Evolutionary conservation across 441 rosid genomes (phyloP), one percentile per base, ranked within the genome.

Genomic region (Manihot esculenta): DNA sequence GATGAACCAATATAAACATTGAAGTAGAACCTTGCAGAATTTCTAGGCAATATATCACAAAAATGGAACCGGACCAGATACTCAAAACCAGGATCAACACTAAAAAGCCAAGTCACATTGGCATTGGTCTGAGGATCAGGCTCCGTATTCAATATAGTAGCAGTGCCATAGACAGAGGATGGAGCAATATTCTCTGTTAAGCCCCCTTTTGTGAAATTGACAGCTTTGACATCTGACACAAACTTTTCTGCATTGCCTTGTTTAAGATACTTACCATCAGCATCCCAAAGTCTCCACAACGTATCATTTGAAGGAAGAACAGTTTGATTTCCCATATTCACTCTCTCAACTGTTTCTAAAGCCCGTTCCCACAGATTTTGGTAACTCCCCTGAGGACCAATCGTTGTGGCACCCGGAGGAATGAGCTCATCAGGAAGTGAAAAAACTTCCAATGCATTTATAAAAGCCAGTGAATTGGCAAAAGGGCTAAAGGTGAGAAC

Each of bases 11-110:
- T 67, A 53, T 79, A 94, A 44, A 89, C 82, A 57, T 88, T 80
- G 75, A 87, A 80, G 33, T 64, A 54, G 26, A 84, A 47, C 64
- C 41, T 72, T 8, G 42, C 35, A 44, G 81, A 56, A 27, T 64
- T 54, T 7, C 61, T 78, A 30, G 42, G 42, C 42, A 83, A 51
- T 3, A 94, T 77, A 69, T 92, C 84, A 64, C 97, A 94, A 62
- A 94, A 86, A 71, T 94, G 99, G 76, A 92, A 88, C 77, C 99
- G 80, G 3, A 90, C 80, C 42, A 92, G 80, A 76, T 90, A 87
- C 15, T 86, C 85, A 57, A 88, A 94, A 62, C 86, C 86, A 49
- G 93, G 87, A 47, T 88, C 89, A 49, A 90, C 87, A 7, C 70
- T 70, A 69, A 92, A 89, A 23, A 55, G 73, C 99, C 97, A 94